Evolutionary conservation across 345 rosid species (phyloP), one percentile per base, ranked within the genome.

Genomic region (Passiflora organensis): DNA sequence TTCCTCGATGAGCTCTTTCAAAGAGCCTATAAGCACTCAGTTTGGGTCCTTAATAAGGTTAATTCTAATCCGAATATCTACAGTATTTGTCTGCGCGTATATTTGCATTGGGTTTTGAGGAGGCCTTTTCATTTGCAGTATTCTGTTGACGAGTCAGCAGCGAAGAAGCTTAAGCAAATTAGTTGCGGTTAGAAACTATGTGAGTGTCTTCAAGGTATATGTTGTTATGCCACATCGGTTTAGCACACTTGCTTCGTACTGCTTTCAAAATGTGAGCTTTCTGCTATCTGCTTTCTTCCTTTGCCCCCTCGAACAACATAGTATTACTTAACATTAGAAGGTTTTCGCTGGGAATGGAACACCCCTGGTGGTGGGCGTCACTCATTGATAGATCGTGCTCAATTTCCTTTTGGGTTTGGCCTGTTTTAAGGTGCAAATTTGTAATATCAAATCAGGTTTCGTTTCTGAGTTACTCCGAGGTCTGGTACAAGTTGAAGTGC

Each of bases 1-100:
- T 64, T 89, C 62, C 78, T 89, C 20, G 78, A 81, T 15, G 96
- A 93, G 79, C 91, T 86, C 79, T 89, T 78, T 67, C 87, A 69
- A 54, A 74, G 99, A 45, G 81, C 95, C 13, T 86, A 84, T 48
- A 80, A 77, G 70, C 99, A 93, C 76, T 89, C 99, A 48, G 63
- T 86, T 43, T 89, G 99, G 99, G 84, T 93, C 65, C 91, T 89
- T 77, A 74, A 73, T 60, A 93, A 93, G 99, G 95, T 86, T 24
- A 18, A 32, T 6, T 48, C 34, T 38, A 15, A 4, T 12, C 12
- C 45, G 6, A 20, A 6, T 51, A 8, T 1, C 12, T 18, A 14
- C 2, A 0, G 2, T 43, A 6, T 32, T 23, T 37, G n/a, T 39
- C 37, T 57, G 10, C 25, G 15, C 41, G 25, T 15, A 18, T 38